These are phyloP conservation scores for Calonectria multiphialidica DNA, from an alignment of 2,329 filamentous ascomycete species.

Conservation along the genomic window DNA sequence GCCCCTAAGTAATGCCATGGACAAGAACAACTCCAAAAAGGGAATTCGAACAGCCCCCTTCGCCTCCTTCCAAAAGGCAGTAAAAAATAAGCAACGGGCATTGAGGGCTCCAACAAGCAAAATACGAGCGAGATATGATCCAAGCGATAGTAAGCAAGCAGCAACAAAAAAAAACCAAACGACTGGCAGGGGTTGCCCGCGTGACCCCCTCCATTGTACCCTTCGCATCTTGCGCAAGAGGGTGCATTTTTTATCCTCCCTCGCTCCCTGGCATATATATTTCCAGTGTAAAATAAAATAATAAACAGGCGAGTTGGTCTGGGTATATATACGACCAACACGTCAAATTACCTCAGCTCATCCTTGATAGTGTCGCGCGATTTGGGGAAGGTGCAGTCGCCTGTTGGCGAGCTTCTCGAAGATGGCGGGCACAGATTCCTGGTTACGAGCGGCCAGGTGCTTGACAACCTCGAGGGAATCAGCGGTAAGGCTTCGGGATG, in stretches of 20 bases:
- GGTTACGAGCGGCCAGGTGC: constrained; percentile 31
- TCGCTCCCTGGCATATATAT: neutral
- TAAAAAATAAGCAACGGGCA: constrained; percentile 11
- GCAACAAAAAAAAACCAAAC: constrained; percentile 19
- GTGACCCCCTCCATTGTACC: constrained; percentile 11
- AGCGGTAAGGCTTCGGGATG: constrained; percentile 44
- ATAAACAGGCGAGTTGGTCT: neutral
- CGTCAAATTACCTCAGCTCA: neutral
- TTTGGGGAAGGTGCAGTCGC: constrained; percentile 41
- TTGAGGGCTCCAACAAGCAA: constrained; percentile 18
- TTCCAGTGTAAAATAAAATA: constrained; percentile 8
- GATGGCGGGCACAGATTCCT: constrained; percentile 21
- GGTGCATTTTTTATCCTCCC: neutral
- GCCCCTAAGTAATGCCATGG: constrained; percentile 43
- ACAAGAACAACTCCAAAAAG: constrained; percentile 38
- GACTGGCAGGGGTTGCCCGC: constrained; percentile 24
- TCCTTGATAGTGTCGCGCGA: constrained; percentile 32
- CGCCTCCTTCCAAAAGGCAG: constrained; percentile 30
- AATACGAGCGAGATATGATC: constrained; percentile 23
- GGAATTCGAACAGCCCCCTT: constrained; percentile 29
- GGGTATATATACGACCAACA: neutral
- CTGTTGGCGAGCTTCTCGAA: constrained; percentile 33
- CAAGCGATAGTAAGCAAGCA: constrained; percentile 22
- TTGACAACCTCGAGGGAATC: constrained; percentile 40
- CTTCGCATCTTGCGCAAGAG: constrained; percentile 1